These are phyloP conservation scores for Amanita fuliginea DNA, from an alignment of 768 basidiomycete species.

Conservation along the genomic window DNA sequence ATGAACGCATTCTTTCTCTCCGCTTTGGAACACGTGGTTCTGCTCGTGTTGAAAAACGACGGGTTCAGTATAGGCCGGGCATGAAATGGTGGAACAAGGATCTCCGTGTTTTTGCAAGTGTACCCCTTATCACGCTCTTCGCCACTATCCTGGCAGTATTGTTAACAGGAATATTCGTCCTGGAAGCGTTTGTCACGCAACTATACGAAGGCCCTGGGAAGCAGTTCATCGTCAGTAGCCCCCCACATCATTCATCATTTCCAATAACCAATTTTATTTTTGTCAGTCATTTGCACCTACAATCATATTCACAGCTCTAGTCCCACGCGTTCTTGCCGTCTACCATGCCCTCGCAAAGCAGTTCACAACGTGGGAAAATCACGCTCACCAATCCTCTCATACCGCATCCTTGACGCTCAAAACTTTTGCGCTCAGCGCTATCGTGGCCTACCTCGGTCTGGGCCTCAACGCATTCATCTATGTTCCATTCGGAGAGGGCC, in stretches of 20 bases:
- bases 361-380: slow-evolving; percentile 89
- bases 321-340: slow-evolving; percentile 67
- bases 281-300: slow-evolving; percentile 71
- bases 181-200: slow-evolving; percentile 85
- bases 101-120: slow-evolving; percentile 49
- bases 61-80: slow-evolving; percentile 44
- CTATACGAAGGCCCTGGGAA: slow-evolving; percentile 85
- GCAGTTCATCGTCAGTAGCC: slow-evolving; percentile 54
- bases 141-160: slow-evolving; percentile 57
- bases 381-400: slow-evolving; percentile 68
- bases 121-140: slow-evolving; percentile 68
- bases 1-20: slow-evolving; percentile 74
- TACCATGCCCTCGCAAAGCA: slow-evolving; percentile 59
- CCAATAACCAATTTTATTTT: neutral
- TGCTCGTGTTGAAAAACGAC: slow-evolving; percentile 63
- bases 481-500: slow-evolving; percentile 82
- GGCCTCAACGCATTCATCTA: slow-evolving; percentile 92
- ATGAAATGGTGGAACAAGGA: slow-evolving; percentile 71
- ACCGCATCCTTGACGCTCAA: slow-evolving; percentile 79
- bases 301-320: slow-evolving; percentile 65
- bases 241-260: neutral
- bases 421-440: slow-evolving; percentile 77
- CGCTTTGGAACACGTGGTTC: slow-evolving; percentile 75
- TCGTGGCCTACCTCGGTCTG: slow-evolving; percentile 90
- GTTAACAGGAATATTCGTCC: slow-evolving; percentile 71